These are phyloP conservation scores for Eimeria brunetti DNA, from an alignment of 169 alveolate species.

Conservation along the genomic window DNA sequence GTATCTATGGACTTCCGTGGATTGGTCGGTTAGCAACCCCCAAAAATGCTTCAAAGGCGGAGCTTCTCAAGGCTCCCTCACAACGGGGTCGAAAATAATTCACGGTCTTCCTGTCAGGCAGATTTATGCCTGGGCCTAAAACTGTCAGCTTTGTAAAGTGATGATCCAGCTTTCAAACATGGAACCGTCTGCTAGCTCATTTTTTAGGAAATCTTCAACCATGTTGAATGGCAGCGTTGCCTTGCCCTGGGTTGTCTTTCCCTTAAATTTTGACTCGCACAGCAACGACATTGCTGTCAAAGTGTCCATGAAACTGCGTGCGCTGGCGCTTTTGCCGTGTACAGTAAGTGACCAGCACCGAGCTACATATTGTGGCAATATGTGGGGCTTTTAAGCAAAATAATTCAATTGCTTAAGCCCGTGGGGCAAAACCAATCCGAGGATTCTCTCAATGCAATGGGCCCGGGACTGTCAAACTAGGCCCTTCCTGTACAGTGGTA, in stretches of 20 bases:
- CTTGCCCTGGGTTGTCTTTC: not conserved
- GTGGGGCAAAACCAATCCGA: not conserved
- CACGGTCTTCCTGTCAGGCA: not conserved
- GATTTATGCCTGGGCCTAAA: not conserved
- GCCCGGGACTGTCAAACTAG: not conserved
- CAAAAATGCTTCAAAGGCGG: slow-evolving; percentile 7
- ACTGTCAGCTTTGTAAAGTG: not conserved
- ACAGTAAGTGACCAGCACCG: not conserved
- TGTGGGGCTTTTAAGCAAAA: not conserved
- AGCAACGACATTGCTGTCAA: not conserved
- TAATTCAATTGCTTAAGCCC: not conserved
- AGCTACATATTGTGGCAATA: not conserved
- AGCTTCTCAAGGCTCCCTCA: not conserved
- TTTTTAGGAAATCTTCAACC: not conserved
- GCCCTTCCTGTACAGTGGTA: not conserved
- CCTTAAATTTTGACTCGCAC: too few species aligned
- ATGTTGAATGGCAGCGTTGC: not conserved
- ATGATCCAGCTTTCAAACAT: not conserved
- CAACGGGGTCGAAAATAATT: slow-evolving; percentile 19
- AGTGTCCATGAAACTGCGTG: not conserved
- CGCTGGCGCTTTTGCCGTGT: not conserved
- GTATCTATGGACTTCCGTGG: slow-evolving; percentile 70
- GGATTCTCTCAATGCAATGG: not conserved
- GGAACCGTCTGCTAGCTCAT: not conserved
- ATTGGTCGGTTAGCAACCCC: slow-evolving; percentile 21